phyloP scores from a whole-genome alignment of 345 rosid genomes.

The Dovyalis caffra region DNA sequence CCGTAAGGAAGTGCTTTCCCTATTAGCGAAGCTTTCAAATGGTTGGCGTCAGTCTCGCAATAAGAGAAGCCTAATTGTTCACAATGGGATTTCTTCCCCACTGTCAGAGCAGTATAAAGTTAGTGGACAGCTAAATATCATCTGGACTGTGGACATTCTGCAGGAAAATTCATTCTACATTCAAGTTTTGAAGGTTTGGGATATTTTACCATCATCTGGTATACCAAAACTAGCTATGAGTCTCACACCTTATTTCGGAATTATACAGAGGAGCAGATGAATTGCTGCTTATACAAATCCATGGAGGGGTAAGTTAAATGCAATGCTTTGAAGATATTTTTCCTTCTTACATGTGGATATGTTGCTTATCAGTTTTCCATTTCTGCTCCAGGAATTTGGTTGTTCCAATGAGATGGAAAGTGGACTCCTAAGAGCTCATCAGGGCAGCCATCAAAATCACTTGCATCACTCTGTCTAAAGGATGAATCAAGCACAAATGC shows the following conservation, averaged over 20 bases:
- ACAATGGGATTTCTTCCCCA: not conserved
- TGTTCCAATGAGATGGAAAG: not conserved
- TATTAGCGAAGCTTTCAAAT: slow-evolving; percentile 26
- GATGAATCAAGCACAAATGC: too few species aligned
- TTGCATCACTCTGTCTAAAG: too few species aligned
- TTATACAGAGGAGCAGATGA: slow-evolving; percentile 24
- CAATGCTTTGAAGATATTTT: too few species aligned
- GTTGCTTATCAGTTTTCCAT: too few species aligned
- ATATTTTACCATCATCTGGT: slow-evolving; percentile 26
- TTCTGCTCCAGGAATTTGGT: not conserved
- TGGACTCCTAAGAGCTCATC: not conserved
- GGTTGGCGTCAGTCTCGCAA: slow-evolving; percentile 24
- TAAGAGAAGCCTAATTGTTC: not conserved
- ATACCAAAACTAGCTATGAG: slow-evolving; percentile 16
- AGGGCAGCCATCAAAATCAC: too few species aligned
- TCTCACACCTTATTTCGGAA: slow-evolving; percentile 19
- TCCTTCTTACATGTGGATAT: too few species aligned
- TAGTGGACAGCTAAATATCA: slow-evolving; percentile 18
- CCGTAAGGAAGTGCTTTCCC: slow-evolving; percentile 13
- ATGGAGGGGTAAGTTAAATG: slow-evolving; percentile 20
- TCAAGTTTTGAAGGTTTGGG: slow-evolving; percentile 42
- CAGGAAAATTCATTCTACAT: slow-evolving; percentile 18
- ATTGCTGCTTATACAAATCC: slow-evolving; percentile 20
- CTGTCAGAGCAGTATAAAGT: slow-evolving; percentile 14
- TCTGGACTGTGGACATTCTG: slow-evolving; percentile 37